phyloP scores from a whole-genome alignment of 305 asterid species.

The Rubia peregrina region DNA sequence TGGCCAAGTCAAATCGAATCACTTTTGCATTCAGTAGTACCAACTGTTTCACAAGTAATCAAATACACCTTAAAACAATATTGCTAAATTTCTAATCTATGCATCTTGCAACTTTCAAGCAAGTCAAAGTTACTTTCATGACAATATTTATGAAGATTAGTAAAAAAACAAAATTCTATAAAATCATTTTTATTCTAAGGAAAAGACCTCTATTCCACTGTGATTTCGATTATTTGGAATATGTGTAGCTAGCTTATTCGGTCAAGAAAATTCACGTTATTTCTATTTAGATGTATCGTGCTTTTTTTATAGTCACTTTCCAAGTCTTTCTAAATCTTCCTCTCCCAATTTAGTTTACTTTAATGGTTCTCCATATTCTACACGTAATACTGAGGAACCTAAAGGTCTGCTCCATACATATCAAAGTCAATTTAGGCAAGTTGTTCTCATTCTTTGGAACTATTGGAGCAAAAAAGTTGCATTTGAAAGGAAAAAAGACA shows the following conservation, averaged over 20 bases:
- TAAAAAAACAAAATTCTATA: not conserved
- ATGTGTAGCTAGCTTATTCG: not conserved
- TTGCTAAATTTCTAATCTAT: not conserved
- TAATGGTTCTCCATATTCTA: not conserved
- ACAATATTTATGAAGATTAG: not conserved
- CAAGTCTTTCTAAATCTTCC: too few species aligned
- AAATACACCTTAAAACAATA: not conserved
- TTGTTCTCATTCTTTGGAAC: not conserved
- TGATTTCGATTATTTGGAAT: not conserved
- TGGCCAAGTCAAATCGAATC: not conserved
- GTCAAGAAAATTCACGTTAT: not conserved
- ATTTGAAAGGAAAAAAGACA: constrained; percentile 10
- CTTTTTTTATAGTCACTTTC: not conserved
- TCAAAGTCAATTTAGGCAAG: not conserved
- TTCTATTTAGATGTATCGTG: not conserved
- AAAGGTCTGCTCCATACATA: not conserved
- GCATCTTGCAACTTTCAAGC: not conserved
- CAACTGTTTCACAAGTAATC: not conserved
- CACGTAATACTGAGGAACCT: not conserved
- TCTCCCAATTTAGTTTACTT: not conserved
- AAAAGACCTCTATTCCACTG: not conserved
- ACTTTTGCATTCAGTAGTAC: not conserved
- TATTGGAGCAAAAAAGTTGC: not conserved
- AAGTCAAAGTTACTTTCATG: not conserved
- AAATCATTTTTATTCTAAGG: too few species aligned